Conservation (phyloP, 805 yeast genomes). For the Kregervanrija pseudodelftensis region DNA sequence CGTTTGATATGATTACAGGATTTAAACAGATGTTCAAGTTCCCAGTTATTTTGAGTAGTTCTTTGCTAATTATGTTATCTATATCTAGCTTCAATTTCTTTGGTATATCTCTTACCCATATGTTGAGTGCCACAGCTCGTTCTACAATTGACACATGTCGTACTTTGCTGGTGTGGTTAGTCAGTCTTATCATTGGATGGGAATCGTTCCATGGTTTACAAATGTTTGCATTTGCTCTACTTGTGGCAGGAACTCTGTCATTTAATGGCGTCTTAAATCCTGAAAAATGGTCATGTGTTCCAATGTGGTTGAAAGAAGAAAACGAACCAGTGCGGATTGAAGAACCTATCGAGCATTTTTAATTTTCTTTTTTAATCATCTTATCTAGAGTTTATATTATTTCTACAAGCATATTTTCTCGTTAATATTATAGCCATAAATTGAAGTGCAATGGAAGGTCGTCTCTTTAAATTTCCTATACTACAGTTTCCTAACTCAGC, state of each 20-base stretch:
- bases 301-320: constrained; percentile 35
- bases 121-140: constrained; percentile 67
- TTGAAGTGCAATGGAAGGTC: constrained; percentile 10
- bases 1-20: constrained; percentile 49
- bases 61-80: constrained; percentile 61
- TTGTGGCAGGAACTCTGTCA: constrained; percentile 66
- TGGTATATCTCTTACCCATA: constrained; percentile 62
- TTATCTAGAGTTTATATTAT: neutral
- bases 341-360: no score
- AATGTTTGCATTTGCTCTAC: constrained; percentile 50
- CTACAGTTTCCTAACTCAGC: constrained; percentile 66
- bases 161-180: constrained; percentile 67
- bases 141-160: constrained; percentile 75
- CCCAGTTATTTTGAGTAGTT: constrained; percentile 39
- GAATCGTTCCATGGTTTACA: constrained; percentile 60
- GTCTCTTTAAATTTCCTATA: constrained; percentile 57
- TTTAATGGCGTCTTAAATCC: constrained; percentile 65
- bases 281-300: constrained; percentile 40
- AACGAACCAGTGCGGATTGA: neutral
- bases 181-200: constrained; percentile 69
- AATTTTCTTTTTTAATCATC: no score
- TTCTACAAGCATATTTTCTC: neutral
- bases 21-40: constrained; percentile 41
- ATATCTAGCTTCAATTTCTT: constrained; percentile 67
- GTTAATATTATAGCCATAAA: neutral